phyloP scores from a whole-genome alignment of 352 stramenopile genomes.

The Phytophthora podocarpi region DNA sequence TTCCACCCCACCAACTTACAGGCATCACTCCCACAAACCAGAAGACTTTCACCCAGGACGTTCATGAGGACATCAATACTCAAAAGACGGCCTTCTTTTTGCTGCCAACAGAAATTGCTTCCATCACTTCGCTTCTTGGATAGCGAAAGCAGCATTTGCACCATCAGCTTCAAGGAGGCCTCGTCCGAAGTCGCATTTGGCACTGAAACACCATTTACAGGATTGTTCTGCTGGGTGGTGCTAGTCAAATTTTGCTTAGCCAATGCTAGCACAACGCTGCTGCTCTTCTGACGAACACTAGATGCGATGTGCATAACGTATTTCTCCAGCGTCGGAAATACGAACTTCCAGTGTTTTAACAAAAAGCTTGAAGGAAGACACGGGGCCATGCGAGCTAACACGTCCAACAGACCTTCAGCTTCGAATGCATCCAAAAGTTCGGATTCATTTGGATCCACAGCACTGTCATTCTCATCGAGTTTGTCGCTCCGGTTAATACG shows the following conservation, averaged over 20 bases:
- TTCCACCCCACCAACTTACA: slow-evolving; percentile 11
- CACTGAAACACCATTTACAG: neutral
- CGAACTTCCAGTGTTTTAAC: slow-evolving; percentile 70
- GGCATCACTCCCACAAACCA: slow-evolving; percentile 1
- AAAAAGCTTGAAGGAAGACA: slow-evolving; percentile 54
- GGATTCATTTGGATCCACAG: neutral
- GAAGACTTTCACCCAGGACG: slow-evolving; percentile 43
- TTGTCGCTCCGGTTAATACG: slow-evolving; percentile 40
- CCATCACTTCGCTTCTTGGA: slow-evolving; percentile 26
- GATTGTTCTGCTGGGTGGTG: neutral
- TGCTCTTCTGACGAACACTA: slow-evolving; percentile 64
- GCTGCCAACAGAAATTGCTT: slow-evolving; percentile 58
- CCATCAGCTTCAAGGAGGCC: slow-evolving; percentile 39
- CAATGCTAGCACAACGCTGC: slow-evolving; percentile 52
- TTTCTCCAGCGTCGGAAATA: slow-evolving; percentile 72
- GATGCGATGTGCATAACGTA: slow-evolving; percentile 80
- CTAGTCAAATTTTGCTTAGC: slow-evolving; percentile 33
- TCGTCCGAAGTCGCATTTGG: neutral
- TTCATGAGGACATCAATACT: slow-evolving; percentile 61
- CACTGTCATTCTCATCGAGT: neutral
- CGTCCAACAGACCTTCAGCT: slow-evolving; percentile 70
- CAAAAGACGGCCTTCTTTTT: slow-evolving; percentile 70
- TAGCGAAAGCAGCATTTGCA: slow-evolving; percentile 56
- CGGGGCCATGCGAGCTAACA: slow-evolving; percentile 52
- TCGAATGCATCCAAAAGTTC: slow-evolving; percentile 57